A percentile compares a stretch with the other conserved stretches of the same genome.
phyloP scores from a whole-genome alignment of 2,329 filamentous ascomycete genomes.

The Claviceps sp. region DNA sequence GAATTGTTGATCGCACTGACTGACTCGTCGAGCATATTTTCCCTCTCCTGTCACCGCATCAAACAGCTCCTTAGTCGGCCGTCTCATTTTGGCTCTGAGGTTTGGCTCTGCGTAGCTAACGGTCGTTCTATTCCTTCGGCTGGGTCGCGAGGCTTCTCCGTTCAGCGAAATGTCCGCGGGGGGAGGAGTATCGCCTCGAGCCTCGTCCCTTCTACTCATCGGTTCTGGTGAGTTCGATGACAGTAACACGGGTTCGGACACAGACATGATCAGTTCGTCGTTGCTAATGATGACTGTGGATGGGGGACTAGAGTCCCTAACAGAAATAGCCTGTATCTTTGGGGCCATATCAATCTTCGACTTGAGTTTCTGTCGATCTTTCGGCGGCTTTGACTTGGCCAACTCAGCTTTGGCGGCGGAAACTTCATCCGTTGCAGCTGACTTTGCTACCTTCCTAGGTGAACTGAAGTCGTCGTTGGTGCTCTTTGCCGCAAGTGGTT shows the following conservation, averaged over 20 bases:
- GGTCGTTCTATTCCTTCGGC: slow-evolving; percentile 50
- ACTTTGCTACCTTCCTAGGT: slow-evolving; percentile 36
- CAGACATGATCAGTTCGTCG: slow-evolving; percentile 13
- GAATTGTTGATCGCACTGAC: slow-evolving; percentile 17
- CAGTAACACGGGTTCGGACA: slow-evolving; percentile 27
- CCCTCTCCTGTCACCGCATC: slow-evolving; percentile 60
- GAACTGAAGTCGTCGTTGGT: slow-evolving; percentile 46
- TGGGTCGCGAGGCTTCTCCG: slow-evolving; percentile 48
- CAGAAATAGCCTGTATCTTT: slow-evolving; percentile 10
- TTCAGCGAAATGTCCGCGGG: slow-evolving; percentile 41
- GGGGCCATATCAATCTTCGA: slow-evolving; percentile 14
- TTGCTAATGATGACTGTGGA: slow-evolving; percentile 6
- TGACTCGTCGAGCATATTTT: slow-evolving; percentile 33
- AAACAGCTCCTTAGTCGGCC: slow-evolving; percentile 61
- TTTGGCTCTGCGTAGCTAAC: slow-evolving; percentile 78
- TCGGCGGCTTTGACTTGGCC: slow-evolving; percentile 13
- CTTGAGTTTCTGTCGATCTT: slow-evolving; percentile 15
- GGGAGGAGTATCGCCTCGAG: slow-evolving; percentile 42
- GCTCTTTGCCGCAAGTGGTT: slow-evolving; percentile 42
- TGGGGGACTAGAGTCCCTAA: slow-evolving; percentile 10
- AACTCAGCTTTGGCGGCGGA: slow-evolving; percentile 26
- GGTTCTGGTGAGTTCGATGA: slow-evolving; percentile 37
- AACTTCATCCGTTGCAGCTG: slow-evolving; percentile 21
- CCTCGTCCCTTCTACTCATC: slow-evolving; percentile 19
- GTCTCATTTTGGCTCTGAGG: slow-evolving; percentile 69